phyloP scores from a whole-genome alignment of 306 rosid genomes.

The Acacia melanoxylon region DNA sequence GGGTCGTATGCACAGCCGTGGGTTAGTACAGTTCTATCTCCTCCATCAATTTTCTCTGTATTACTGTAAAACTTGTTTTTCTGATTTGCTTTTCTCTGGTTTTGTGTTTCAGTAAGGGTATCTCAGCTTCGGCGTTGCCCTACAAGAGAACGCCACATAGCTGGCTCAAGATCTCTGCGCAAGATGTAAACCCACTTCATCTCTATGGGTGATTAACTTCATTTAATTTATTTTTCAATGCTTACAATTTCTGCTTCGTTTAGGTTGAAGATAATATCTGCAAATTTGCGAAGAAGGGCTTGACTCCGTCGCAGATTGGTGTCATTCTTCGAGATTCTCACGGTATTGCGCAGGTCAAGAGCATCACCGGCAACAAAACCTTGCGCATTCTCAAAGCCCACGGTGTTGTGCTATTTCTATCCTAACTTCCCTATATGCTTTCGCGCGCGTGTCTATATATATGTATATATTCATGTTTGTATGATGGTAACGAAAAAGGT shows the following conservation, averaged over 20 bases:
- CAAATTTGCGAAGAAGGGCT: conserved; percentile 89
- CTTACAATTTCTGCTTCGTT: neutral
- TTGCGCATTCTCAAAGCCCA: conserved; percentile 90
- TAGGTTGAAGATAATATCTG: conserved; percentile 85
- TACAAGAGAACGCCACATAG: conserved; percentile 89
- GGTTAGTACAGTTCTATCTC: conserved; percentile 46
- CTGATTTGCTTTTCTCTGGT: neutral
- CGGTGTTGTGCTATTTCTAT: conserved; percentile 35
- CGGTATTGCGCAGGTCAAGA: conserved; percentile 89
- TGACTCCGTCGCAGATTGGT: conserved; percentile 95
- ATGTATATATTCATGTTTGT: neutral
- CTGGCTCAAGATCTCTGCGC: conserved; percentile 81
- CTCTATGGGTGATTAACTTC: neutral
- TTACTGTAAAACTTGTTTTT: neutral
- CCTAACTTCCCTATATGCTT: neutral
- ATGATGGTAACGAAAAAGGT: neutral
- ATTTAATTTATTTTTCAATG: neutral
- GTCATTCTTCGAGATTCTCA: conserved; percentile 91
- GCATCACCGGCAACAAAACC: conserved; percentile 81
- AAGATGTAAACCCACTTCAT: conserved; percentile 52
- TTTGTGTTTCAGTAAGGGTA: conserved; percentile 71
- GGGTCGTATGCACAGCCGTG: conserved; percentile 94
- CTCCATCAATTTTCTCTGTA: neutral
- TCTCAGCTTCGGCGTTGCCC: conserved; percentile 89
- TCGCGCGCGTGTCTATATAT: neutral